These are phyloP conservation scores for Boletus speciosus DNA, from an alignment of 768 basidiomycete genomes.

Conservation along the genomic window DNA sequence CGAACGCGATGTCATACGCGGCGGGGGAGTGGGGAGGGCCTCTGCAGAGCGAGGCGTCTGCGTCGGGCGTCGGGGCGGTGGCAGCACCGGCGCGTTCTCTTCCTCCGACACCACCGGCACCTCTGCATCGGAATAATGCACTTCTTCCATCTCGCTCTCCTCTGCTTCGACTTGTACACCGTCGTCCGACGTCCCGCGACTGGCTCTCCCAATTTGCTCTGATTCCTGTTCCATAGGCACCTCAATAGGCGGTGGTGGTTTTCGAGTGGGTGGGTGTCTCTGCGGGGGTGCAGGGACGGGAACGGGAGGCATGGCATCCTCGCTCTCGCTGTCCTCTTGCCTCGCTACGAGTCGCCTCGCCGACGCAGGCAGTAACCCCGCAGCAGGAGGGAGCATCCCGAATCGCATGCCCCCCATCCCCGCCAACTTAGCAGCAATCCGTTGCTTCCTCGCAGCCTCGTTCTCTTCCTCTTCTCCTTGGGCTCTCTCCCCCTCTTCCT, in stretches of 20 bases:
- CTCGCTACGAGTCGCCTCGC: slow-evolving; percentile 14
- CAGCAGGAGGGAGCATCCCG: slow-evolving; percentile 46
- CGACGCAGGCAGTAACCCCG: slow-evolving; percentile 13
- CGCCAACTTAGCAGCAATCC: slow-evolving; percentile 53
- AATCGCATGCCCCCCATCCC: slow-evolving; percentile 57
- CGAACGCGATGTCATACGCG: slow-evolving; percentile 31
- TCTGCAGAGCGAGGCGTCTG: slow-evolving; percentile 25
- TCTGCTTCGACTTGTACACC: slow-evolving; percentile 64
- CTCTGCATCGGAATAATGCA: slow-evolving; percentile 51
- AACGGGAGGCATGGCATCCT: slow-evolving; percentile 24
- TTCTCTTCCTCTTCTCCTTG: slow-evolving; percentile 47
- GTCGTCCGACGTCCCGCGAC: slow-evolving; percentile 50
- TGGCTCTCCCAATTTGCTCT: slow-evolving; percentile 40
- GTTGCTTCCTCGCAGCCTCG: slow-evolving; percentile 51
- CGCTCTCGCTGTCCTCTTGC: slow-evolving; percentile 32
- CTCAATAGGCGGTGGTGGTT: slow-evolving; percentile 28
- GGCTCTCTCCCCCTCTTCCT: slow-evolving; percentile 19
- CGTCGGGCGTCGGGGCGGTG: slow-evolving; percentile 46
- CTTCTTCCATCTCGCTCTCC: slow-evolving; percentile 72
- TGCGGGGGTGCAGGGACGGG: slow-evolving; percentile 33
- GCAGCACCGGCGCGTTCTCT: slow-evolving; percentile 47
- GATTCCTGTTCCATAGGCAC: slow-evolving; percentile 4
- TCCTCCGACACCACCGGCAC: slow-evolving; percentile 30
- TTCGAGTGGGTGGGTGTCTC: slow-evolving; percentile 28
- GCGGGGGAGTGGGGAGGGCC: slow-evolving; percentile 47